phyloP scores from a whole-genome alignment of 1,139 yeast genomes.

The Yamadazyma epiphylla region DNA sequence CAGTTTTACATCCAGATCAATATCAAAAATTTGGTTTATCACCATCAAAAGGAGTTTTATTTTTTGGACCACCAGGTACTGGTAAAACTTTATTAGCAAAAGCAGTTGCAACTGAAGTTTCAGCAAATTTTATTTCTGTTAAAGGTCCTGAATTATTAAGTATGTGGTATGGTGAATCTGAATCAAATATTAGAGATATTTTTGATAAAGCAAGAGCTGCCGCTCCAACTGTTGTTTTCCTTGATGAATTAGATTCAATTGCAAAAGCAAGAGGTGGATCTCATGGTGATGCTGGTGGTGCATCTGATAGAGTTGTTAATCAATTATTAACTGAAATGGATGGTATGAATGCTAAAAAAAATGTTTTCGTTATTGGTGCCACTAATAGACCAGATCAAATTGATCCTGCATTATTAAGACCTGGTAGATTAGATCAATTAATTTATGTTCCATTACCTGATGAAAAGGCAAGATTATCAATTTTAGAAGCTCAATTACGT shows the following conservation, averaged over 20 bases:
- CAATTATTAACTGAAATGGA: conserved; percentile 99
- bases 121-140: conserved; percentile 94
- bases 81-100: conserved; percentile 97
- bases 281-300: conserved; percentile 95
- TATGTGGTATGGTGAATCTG: conserved; percentile 99
- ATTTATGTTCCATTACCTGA: conserved; percentile 98
- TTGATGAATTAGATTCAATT: conserved; percentile 96
- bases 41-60: conserved; percentile 96
- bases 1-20: conserved; percentile 97
- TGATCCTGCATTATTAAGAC: conserved; percentile 97
- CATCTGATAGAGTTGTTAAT: conserved; percentile 96
- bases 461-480: conserved; percentile 88
- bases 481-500: conserved; percentile 92
- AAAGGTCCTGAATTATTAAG: conserved; percentile 96
- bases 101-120: conserved; percentile 97
- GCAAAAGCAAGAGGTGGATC: conserved; percentile 97
- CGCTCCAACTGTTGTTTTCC: conserved; percentile 95
- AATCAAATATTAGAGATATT: conserved; percentile 93
- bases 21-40: conserved; percentile 96
- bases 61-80: conserved; percentile 99
- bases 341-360: conserved; percentile 99
- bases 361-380: conserved; percentile 98
- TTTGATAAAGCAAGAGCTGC: conserved; percentile 99
- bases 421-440: conserved; percentile 98
- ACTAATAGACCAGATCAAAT: conserved; percentile 99